phyloP scores from a whole-genome alignment of 345 rosid genomes.

The Heritiera littoralis region DNA sequence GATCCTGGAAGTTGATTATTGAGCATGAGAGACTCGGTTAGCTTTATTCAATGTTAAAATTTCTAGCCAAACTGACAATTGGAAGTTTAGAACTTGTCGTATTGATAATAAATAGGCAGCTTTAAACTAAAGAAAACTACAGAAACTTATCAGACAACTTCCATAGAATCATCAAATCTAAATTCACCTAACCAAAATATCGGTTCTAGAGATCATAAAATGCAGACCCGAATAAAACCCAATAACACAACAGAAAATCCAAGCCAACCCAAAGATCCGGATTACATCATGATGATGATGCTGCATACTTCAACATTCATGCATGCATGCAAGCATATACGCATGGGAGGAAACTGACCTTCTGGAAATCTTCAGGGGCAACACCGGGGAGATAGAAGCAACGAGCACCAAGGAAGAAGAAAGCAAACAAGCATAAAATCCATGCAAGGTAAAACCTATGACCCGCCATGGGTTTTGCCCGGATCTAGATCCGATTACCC shows the following conservation, averaged over 20 bases:
- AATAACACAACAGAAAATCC: neutral
- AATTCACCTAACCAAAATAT: neutral
- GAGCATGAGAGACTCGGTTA: neutral
- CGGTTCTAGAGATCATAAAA: slow-evolving; percentile 7
- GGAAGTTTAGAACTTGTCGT: neutral
- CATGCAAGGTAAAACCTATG: neutral
- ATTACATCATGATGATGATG: neutral
- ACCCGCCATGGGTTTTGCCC: slow-evolving; percentile 13
- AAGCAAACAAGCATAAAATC: slow-evolving; percentile 17
- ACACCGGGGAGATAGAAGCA: slow-evolving; percentile 29
- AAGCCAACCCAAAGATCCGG: slow-evolving; percentile 17
- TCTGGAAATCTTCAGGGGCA: slow-evolving; percentile 26
- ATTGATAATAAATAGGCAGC: neutral
- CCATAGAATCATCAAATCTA: neutral
- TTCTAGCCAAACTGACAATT: neutral
- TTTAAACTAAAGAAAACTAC: neutral
- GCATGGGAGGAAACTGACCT: slow-evolving; percentile 12
- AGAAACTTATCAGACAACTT: neutral
- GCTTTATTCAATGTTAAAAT: neutral
- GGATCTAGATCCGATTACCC: slow-evolving; percentile 13
- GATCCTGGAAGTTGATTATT: neutral
- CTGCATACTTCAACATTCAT: neutral
- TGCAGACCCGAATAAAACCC: slow-evolving; percentile 7
- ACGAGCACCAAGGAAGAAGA: slow-evolving; percentile 16
- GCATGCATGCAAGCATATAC: neutral